A percentile compares a stretch with the other conserved stretches of the same genome.
These are phyloP conservation scores for Amaranthus hypochondriacus DNA, from an alignment of 148 eudicot genomes.

Conservation along the genomic window DNA sequence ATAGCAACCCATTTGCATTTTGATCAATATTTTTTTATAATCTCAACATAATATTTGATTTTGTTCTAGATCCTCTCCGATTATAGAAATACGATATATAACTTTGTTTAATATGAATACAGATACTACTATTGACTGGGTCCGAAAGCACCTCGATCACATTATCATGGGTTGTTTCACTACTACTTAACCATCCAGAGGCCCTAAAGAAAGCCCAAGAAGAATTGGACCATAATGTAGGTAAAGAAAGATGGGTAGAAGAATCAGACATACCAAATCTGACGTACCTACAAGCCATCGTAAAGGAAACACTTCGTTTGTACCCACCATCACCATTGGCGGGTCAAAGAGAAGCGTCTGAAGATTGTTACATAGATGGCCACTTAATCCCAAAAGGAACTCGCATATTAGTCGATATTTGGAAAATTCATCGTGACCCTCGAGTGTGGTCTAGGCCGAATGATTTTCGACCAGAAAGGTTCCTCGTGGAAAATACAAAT, in stretches of 20 bases:
- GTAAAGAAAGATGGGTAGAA: constrained; percentile 34
- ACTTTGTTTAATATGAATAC: background rate
- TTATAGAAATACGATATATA: too few relatives aligned
- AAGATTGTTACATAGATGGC: constrained; percentile 29
- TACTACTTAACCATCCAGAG: constrained; percentile 31
- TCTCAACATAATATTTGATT: background rate
- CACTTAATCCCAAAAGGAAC: constrained; percentile 30
- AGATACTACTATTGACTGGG: constrained; percentile 34
- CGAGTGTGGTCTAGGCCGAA: constrained; percentile 29
- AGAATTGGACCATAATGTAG: constrained; percentile 31
- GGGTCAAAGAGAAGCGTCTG: constrained; percentile 26
- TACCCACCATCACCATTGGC: constrained; percentile 38
- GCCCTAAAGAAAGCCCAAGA: constrained; percentile 26
- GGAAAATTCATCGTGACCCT: constrained; percentile 41
- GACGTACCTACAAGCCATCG: constrained; percentile 32
- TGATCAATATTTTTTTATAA: background rate
- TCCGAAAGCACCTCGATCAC: constrained; percentile 28
- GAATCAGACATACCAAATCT: constrained; percentile 36
- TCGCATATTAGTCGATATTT: constrained; percentile 23
- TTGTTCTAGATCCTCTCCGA: background rate
- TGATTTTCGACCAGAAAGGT: constrained; percentile 34
- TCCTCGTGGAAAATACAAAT: constrained; percentile 12
- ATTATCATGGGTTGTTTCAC: constrained; percentile 35
- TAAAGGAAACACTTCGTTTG: constrained; percentile 37
- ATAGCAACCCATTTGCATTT: too few relatives aligned